These are phyloP conservation scores for Schizophyllum commune DNA, from an alignment of 1,284 basidiomycete genomes.

Conservation along the genomic window DNA sequence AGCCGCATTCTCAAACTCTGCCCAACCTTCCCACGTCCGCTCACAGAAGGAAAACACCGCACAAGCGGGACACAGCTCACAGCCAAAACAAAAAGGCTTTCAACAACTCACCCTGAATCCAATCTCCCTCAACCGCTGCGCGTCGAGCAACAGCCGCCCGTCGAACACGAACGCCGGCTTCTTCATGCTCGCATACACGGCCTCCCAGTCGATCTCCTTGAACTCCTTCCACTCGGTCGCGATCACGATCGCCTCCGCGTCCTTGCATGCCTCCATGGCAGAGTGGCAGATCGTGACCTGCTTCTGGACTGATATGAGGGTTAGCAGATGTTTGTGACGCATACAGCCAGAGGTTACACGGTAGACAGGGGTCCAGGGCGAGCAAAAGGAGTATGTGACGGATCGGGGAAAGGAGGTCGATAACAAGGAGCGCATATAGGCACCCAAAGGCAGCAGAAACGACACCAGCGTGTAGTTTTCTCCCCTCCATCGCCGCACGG, in stretches of 20 bases:
- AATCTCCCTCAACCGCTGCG: slow-evolving; percentile 71
- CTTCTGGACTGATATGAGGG: slow-evolving; percentile 60
- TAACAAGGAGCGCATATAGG: background rate
- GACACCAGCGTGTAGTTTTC: too few species aligned
- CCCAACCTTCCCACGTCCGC: too few species aligned
- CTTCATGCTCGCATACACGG: slow-evolving; percentile 83
- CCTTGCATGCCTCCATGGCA: slow-evolving; percentile 82
- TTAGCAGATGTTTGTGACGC: background rate
- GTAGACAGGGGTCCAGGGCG: background rate
- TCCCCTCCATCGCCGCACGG: too few species aligned
- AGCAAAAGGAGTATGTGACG: background rate
- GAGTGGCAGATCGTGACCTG: slow-evolving; percentile 74
- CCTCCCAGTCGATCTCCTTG: slow-evolving; percentile 82
- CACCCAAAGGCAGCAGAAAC: too few species aligned
- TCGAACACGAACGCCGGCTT: slow-evolving; percentile 98
- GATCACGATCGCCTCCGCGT: slow-evolving; percentile 89
- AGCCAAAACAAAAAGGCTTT: background rate
- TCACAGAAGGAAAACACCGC: too few species aligned
- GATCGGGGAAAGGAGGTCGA: background rate
- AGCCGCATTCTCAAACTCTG: too few species aligned
- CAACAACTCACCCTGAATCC: slow-evolving; percentile 78
- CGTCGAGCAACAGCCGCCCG: slow-evolving; percentile 81
- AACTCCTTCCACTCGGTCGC: slow-evolving; percentile 98
- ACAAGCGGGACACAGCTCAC: too few species aligned
- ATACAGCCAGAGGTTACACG: background rate